phyloP scores from a whole-genome alignment of 1,284 basidiomycete species.

The Cerioporus squamosus region DNA sequence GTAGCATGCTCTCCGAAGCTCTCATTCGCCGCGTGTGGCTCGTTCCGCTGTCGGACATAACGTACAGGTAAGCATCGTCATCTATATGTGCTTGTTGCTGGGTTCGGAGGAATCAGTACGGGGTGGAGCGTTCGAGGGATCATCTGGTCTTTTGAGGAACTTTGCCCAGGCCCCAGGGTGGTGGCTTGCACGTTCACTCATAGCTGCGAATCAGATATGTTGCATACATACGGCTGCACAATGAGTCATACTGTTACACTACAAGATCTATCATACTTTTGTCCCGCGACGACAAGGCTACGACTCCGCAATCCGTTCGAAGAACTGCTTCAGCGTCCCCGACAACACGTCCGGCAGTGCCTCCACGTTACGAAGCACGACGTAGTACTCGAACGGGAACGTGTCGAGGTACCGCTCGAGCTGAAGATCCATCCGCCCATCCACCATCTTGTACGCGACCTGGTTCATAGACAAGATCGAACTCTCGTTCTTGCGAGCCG shows the following conservation, averaged over 20 bases:
- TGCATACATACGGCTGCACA: no score
- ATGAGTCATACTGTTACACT: no score
- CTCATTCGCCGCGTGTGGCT: slow-evolving; percentile 23
- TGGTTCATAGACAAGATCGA: slow-evolving; percentile 96
- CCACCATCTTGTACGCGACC: slow-evolving; percentile 85
- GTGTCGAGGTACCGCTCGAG: slow-evolving; percentile 92
- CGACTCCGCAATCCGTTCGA: slow-evolving; percentile 76
- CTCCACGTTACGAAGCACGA: slow-evolving; percentile 91
- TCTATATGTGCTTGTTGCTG: no score
- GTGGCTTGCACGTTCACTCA: no score
- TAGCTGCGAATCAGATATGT: no score
- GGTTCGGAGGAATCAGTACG: no score
- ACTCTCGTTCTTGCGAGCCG: slow-evolving; percentile 44
- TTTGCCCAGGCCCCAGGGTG: no score
- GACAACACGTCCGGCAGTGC: slow-evolving; percentile 91
- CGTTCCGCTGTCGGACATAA: slow-evolving; percentile 34
- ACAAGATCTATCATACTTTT: no score
- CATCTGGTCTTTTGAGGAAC: no score
- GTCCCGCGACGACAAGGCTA: slow-evolving; percentile 24
- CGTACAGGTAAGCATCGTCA: no score
- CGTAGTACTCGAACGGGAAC: slow-evolving; percentile 99
- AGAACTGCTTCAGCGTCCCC: slow-evolving; percentile 93
- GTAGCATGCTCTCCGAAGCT: slow-evolving; percentile 4
- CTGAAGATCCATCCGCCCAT: slow-evolving; percentile 87
- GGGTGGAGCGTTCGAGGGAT: no score